Evolutionary conservation across 2,329 filamentous ascomycete species (phyloP), one percentile per base, ranked within the genome.

Genomic region (Fonsecaea pedrosoi): DNA sequence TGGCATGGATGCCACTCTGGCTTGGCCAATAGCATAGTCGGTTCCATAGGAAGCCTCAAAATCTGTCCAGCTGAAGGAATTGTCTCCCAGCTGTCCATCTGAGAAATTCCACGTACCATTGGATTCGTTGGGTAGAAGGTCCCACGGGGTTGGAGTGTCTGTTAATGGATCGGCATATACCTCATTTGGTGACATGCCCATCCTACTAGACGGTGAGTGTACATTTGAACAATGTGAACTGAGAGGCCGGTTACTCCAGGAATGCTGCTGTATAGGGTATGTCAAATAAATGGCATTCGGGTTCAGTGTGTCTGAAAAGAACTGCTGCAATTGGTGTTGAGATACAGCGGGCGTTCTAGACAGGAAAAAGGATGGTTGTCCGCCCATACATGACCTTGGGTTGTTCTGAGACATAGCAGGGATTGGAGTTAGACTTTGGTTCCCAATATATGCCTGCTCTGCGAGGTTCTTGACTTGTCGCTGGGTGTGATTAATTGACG

Each of bases 321-420:
- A 68, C 34, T 68, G 63, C 48, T 69, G 60, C n/a, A 71, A 54
- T 48, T 70, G 63, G 38, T 69, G 64, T 56, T 67, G 68, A 30
- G 66, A 70, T 9, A 70, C 61, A 25, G 53, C 62, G 48, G 68
- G 66, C 9, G 68, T 70, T 30, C 55, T 65, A 7, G 68, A 70
- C 25, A 71, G 64, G 54, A 70, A 70, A 54, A 71, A 72, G 3
- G 65, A 62, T 35, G 70, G 67, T 18, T 65, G 67, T 25, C 71
- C 71, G 21, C 71, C 71, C 69, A 71, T 73, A 54, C 71, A 73
- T 5, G 70, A 71, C n/a, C 55, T 64, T 37, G 68, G 60, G 45
- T 64, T 66, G 30, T 48, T 58, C 32, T 65, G 55, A n/a, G 67
- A 58, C 9, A 64, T 58, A 21, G 68, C 66, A 15, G 65, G 55